Evolutionary conservation across 805 yeast genomes (phyloP).

Genomic region (Suhomyces faveliae): DNA sequence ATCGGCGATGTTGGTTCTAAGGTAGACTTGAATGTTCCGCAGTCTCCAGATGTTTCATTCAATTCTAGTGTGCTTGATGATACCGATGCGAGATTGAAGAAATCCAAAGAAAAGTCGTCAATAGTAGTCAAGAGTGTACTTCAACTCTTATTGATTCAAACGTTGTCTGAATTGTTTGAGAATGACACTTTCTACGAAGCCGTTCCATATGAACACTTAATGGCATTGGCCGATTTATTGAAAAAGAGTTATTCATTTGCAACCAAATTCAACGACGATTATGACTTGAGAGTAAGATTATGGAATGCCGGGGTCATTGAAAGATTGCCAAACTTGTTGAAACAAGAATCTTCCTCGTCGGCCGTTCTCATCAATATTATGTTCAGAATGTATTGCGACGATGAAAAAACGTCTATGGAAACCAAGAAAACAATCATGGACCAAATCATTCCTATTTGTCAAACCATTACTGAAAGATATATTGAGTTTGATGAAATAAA

Average conservation of each 20-base stretch:
- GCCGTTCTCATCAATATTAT: constrained; percentile 80
- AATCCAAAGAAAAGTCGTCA: constrained; percentile 58
- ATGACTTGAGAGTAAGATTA: constrained; percentile 79
- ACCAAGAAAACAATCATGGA: constrained; percentile 49
- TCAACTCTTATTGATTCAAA: constrained; percentile 85
- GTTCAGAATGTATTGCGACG: constrained; percentile 75
- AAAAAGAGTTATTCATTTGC: constrained; percentile 78
- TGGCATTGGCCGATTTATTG: constrained; percentile 58
- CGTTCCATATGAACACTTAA: constrained; percentile 65
- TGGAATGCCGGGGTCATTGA: constrained; percentile 93
- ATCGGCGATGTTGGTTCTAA: constrained; percentile 24
- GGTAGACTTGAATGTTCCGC: constrained; percentile 10
- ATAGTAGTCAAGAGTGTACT: constrained; percentile 91
- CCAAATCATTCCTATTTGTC: constrained; percentile 66
- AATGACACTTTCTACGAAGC: constrained; percentile 62
- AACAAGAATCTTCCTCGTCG: constrained; percentile 88
- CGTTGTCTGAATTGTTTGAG: constrained; percentile 76
- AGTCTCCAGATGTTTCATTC: constrained; percentile 4
- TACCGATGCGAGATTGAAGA: constrained; percentile 38
- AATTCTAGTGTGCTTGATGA: constrained; percentile 17
- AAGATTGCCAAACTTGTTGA: constrained; percentile 83
- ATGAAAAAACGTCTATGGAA: constrained; percentile 46
- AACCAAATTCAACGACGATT: constrained; percentile 81
- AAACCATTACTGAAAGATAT: constrained; percentile 66
- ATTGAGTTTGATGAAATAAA: constrained; percentile 72